A percentile compares a stretch with the other conserved stretches of the same genome.
phyloP scores from a whole-genome alignment of 176 grass and related monocot species.

The Chrysopogon serrulatus region DNA sequence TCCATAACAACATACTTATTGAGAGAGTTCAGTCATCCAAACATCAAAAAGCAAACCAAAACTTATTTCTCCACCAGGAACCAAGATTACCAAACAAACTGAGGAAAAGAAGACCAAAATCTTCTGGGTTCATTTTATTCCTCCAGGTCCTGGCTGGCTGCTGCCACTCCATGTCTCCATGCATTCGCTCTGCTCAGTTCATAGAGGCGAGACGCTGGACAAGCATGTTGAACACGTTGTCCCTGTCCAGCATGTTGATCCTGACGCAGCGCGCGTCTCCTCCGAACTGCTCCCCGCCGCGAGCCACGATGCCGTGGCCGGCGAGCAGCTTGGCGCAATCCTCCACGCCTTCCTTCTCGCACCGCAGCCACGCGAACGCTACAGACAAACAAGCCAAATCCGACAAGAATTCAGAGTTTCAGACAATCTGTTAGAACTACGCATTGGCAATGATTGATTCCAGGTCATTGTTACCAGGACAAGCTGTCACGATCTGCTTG shows the following conservation, averaged over 20 bases:
- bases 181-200: background rate
- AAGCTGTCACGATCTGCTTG: background rate
- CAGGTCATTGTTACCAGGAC: conserved; percentile 34
- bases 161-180: background rate
- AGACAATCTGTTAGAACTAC: no score
- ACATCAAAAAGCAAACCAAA: background rate
- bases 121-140: background rate
- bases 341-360: conserved; percentile 35
- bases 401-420: background rate
- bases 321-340: conserved; percentile 48
- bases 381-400: background rate
- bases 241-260: conserved; percentile 69
- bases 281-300: conserved; percentile 52
- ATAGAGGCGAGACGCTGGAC: conserved; percentile 34
- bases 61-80: background rate
- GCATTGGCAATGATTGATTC: background rate
- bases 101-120: background rate
- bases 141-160: no score
- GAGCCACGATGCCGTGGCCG: conserved; percentile 47
- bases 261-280: conserved; percentile 37
- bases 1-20: background rate
- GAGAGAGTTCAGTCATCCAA: background rate
- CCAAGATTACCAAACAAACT: background rate
- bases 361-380: conserved; percentile 76
- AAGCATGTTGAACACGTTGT: conserved; percentile 48